Percentiles rank a stretch among this genome's conserved stretches.
These are phyloP conservation scores for Leishmania lainsoni DNA, from an alignment of 208 protist genomes.

Conservation along the genomic window DNA sequence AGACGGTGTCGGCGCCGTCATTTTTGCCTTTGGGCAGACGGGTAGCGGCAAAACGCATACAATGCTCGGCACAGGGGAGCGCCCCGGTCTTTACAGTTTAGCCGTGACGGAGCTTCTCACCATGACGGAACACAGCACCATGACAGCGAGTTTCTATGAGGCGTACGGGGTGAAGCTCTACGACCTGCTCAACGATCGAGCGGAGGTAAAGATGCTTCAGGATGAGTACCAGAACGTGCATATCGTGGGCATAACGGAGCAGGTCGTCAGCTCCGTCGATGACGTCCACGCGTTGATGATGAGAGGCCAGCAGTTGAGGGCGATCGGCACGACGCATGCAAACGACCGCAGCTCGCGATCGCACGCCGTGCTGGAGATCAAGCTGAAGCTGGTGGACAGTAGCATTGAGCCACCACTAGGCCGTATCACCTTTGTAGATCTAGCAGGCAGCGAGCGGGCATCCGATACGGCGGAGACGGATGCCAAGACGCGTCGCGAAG, in stretches of 20 bases:
- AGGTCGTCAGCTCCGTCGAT: conserved; percentile 52
- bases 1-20: conserved; percentile 62
- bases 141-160: conserved; percentile 93
- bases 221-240: conserved; percentile 92
- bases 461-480: conserved; percentile 92
- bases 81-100: conserved; percentile 90
- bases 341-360: conserved; percentile 87
- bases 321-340: conserved; percentile 85
- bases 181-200: conserved; percentile 92
- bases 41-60: conserved; percentile 94
- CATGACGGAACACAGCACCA: conserved; percentile 39
- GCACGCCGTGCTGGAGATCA: conserved; percentile 86
- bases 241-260: conserved; percentile 92
- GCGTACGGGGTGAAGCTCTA: conserved; percentile 94
- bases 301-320: conserved; percentile 72
- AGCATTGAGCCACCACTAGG: conserved; percentile 46
- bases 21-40: conserved; percentile 97
- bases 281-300: conserved; percentile 83
- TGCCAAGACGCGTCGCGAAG: conserved; percentile 89
- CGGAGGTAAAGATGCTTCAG: conserved; percentile 88
- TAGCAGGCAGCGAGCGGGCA: conserved; percentile 97
- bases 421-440: conserved; percentile 98
- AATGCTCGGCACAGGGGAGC: conserved; percentile 77
- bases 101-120: conserved; percentile 92
- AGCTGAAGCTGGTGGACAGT: conserved; percentile 36